Evolutionary conservation across 2,329 filamentous ascomycete species (phyloP).

Genomic region (Colletotrichum incanum): DNA sequence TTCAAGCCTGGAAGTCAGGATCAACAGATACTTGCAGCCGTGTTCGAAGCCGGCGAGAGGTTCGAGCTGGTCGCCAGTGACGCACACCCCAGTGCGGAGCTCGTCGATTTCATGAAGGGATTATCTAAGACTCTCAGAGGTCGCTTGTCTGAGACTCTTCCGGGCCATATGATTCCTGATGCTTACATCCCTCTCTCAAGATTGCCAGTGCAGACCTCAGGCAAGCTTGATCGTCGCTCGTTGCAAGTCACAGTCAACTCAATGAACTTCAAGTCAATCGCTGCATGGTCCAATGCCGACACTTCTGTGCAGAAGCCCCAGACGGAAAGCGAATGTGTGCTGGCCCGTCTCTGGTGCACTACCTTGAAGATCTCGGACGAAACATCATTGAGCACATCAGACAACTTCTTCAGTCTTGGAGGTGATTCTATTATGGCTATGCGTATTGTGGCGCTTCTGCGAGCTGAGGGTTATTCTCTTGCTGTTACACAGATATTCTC

Average conservation of each 20-base stretch:
- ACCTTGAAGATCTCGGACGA: slow-evolving; percentile 27
- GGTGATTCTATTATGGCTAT: slow-evolving; percentile 49
- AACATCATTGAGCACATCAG: slow-evolving; percentile 10
- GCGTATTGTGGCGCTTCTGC: slow-evolving; percentile 45
- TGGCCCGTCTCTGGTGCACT: slow-evolving; percentile 36
- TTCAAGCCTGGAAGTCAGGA: slow-evolving; percentile 14
- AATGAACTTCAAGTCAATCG: slow-evolving; percentile 23
- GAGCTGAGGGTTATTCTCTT: slow-evolving; percentile 42
- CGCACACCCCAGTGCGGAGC: background rate
- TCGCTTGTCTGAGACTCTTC: slow-evolving; percentile 14
- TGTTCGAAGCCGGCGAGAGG: background rate
- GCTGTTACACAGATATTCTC: slow-evolving; percentile 41
- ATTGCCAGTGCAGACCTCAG: slow-evolving; percentile 18
- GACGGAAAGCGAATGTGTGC: background rate
- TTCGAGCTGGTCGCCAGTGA: background rate
- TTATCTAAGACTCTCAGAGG: background rate
- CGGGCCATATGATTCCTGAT: slow-evolving; percentile 24
- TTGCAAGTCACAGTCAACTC: slow-evolving; percentile 4
- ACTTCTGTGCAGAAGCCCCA: background rate
- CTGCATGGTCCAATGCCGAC: background rate
- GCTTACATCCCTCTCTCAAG: slow-evolving; percentile 9
- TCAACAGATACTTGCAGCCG: slow-evolving; percentile 22
- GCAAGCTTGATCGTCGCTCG: slow-evolving; percentile 26
- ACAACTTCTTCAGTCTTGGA: slow-evolving; percentile 45
- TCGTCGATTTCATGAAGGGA: slow-evolving; percentile 14